A percentile compares a stretch with the other conserved stretches of the same genome.
Conservation (phyloP, 2,329 filamentous ascomycete genomes). For the Penicillium rolfsii region DNA sequence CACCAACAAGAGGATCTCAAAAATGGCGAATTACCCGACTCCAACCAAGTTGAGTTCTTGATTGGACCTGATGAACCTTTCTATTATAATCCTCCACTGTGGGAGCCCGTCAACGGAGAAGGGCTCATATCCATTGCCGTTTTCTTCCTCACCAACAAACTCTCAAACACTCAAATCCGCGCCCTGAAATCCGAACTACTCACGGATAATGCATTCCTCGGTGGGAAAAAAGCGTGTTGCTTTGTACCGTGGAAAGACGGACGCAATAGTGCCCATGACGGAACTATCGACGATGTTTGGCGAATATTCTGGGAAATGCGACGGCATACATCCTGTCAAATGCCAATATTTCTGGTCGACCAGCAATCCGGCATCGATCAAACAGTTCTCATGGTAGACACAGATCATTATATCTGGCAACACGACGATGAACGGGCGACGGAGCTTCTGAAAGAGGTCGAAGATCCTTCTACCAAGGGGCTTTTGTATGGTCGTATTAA, state of each 20-base stretch:
- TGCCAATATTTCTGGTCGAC: slow-evolving; percentile 12
- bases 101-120: slow-evolving; percentile 1
- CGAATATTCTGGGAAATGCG: slow-evolving; percentile 8
- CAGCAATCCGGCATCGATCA: slow-evolving; percentile 15
- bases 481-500: slow-evolving; percentile 6
- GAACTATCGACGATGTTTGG: slow-evolving; percentile 15
- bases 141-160: slow-evolving; percentile 18
- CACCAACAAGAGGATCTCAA: neutral
- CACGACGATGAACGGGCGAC: slow-evolving; percentile 1
- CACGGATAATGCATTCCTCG: neutral
- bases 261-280: slow-evolving; percentile 7
- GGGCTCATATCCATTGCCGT: slow-evolving; percentile 1
- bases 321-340: neutral
- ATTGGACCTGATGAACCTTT: slow-evolving; percentile 11
- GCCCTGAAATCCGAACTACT: slow-evolving; percentile 8
- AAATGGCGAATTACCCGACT: neutral
- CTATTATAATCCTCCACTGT: slow-evolving; percentile 10
- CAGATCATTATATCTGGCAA: neutral
- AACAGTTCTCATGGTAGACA: slow-evolving; percentile 10
- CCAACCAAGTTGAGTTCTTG: neutral
- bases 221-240: slow-evolving; percentile 9
- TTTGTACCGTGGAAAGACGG: slow-evolving; percentile 14
- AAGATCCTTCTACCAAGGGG: slow-evolving; percentile 3
- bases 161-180: slow-evolving; percentile 3
- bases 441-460: slow-evolving; percentile 8